A percentile compares a stretch with the other conserved stretches of the same genome.
Evolutionary conservation across 2,329 filamentous ascomycete species (phyloP).

Genomic region (Nakataea oryzae): DNA sequence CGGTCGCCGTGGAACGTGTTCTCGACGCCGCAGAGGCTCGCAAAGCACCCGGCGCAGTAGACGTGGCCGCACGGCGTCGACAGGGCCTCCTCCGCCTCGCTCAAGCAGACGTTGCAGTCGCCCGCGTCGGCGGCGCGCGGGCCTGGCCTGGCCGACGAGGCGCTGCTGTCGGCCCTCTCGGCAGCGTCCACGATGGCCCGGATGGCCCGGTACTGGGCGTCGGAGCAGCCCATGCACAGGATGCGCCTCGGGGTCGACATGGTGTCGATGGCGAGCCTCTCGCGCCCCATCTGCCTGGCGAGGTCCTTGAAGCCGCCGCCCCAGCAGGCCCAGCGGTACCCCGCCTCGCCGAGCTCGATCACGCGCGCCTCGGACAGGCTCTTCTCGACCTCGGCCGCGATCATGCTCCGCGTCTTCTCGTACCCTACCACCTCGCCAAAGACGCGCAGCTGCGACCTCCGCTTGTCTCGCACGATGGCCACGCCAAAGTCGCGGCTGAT

Average conservation of each 20-base stretch:
- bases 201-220: slow-evolving; percentile 10
- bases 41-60: slow-evolving; percentile 32
- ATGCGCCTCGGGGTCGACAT: slow-evolving; percentile 20
- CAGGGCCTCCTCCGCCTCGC: slow-evolving; percentile 23
- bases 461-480: slow-evolving; percentile 17
- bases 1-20: slow-evolving; percentile 1
- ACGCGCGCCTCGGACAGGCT: background rate
- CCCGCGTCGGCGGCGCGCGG: background rate
- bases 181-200: slow-evolving; percentile 5
- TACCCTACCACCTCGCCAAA: slow-evolving; percentile 12
- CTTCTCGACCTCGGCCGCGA: slow-evolving; percentile 1
- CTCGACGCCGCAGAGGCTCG: slow-evolving; percentile 14
- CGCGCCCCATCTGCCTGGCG: slow-evolving; percentile 13
- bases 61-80: slow-evolving; percentile 24
- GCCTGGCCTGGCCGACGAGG: background rate
- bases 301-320: slow-evolving; percentile 21
- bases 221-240: slow-evolving; percentile 14
- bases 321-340: slow-evolving; percentile 17
- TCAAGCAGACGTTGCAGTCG: slow-evolving; percentile 25
- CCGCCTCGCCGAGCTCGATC: slow-evolving; percentile 16
- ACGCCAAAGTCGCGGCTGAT: slow-evolving; percentile 13
- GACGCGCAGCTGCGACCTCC: slow-evolving; percentile 17
- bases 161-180: background rate
- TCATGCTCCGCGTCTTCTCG: background rate
- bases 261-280: slow-evolving; percentile 20